Base-by-base conservation (phyloP, 2,329 filamentous ascomycete genomes). In the Monilinia aucupariae region DNA sequence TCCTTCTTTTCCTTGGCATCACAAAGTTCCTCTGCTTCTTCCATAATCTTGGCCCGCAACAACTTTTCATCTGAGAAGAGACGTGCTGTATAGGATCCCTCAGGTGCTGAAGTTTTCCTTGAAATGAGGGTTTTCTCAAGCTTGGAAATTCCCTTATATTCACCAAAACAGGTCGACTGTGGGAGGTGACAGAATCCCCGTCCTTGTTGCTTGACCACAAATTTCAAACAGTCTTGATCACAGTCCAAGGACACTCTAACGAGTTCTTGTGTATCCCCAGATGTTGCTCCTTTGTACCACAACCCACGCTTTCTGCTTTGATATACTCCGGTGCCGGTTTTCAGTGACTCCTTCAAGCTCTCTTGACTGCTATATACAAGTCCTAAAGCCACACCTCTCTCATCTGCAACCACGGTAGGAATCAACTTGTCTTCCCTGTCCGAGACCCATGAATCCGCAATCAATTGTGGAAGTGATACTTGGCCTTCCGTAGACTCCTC, bases 241-340 rank as follows among this genome's bases (percentile, higher is more conserved):
- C 94, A 99, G 76, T 99, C 94, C 61, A 96, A 80, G 0, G 89
- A 88, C 68, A 99, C 83, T 63, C 86, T 86, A 27, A 97, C 81
- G 58, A 99, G 81, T 75, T 97, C 87, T 76, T 99, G 94, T 15
- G 90, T 91, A 74, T 97, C 92, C 17, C 94, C 94, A 61, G 93
- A 97, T 10, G 89, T 94, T 59, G 92, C 90, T 7, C 94, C 94
- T 79, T 99, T 99, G 76, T 96, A 89, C 94, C 94, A 99, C 34
- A 99, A 78, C 0, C 94, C 94, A 51, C 94, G 85, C 80, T 97
- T 97, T 59, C 94, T 84, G 78, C 93, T 97, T 77, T 97, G 92
- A 75, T 99, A 99, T 45, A 97, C 93, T 39, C 94, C 73, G 15
- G 83, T 81, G 25, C 87, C 87, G 9, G 91, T 96, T 71, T 85